A percentile compares a stretch with the other conserved stretches of the same genome.
Conservation (phyloP, 257 asterid genomes). For the Thymus quinquecostatus region DNA sequence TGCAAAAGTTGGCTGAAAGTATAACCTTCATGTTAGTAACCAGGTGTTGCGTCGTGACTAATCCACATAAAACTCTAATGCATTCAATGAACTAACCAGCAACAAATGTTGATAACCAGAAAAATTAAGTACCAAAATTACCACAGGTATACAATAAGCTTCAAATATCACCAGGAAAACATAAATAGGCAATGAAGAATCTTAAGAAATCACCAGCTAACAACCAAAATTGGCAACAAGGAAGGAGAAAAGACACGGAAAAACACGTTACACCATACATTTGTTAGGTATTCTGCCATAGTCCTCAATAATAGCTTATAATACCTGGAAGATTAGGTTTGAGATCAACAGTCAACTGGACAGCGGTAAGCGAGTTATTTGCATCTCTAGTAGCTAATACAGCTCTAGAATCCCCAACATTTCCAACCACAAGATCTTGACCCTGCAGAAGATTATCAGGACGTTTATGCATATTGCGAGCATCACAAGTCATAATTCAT, state of each 20-base stretch:
- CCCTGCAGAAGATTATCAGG: slow-evolving; percentile 53
- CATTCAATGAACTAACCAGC: not conserved
- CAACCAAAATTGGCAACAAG: no score
- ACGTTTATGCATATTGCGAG: not conserved
- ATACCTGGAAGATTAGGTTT: slow-evolving; percentile 93
- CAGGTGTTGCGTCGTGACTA: not conserved
- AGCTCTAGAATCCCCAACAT: slow-evolving; percentile 93
- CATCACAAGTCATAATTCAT: slow-evolving; percentile 20
- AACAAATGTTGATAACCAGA: not conserved
- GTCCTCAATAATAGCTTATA: not conserved
- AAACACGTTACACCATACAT: not conserved
- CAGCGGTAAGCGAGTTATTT: slow-evolving; percentile 56
- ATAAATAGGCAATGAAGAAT: not conserved
- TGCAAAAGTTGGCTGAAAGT: not conserved
- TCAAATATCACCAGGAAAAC: slow-evolving; percentile 3
- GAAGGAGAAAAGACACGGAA: no score
- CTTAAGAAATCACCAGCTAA: not conserved
- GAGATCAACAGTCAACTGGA: slow-evolving; percentile 91
- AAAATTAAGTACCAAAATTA: not conserved
- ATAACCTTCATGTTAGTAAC: not conserved
- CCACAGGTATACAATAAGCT: not conserved
- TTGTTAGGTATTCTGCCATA: not conserved
- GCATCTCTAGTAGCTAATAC: slow-evolving; percentile 73
- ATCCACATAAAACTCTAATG: not conserved
- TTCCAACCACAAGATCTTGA: slow-evolving; percentile 76